Base-by-base conservation (phyloP, 805 yeast genomes). In the Candida pini region DNA sequence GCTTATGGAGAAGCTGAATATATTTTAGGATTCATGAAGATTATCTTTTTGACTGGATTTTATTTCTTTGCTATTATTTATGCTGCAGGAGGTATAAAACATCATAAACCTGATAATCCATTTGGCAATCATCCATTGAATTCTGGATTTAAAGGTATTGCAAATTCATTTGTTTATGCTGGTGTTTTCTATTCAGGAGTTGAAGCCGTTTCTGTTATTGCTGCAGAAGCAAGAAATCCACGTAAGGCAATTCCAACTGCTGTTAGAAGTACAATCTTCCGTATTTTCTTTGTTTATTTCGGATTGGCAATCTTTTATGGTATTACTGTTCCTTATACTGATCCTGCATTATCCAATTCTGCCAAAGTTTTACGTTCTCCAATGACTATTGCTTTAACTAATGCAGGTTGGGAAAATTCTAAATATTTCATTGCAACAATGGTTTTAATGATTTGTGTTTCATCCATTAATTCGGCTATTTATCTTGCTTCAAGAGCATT, bases 401-500 rank as follows among this genome's bases (percentile, higher is more conserved):
- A 65, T 36, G 75, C 76, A 5, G 76, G 77, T n/a, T 69, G 75
- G 74, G 50, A 58, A 23, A 60, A 57, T n/a, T 64, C 70, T 8
- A 63, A 71, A 7, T 72, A 79, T 47, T 64, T 78, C 41, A 63
- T 77, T 44, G 77, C 78, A 43, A 76, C 86, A 0, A 71, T 82
- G 47, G 71, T 81, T 41, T 59, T 79, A 38, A 51, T 78, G 10
- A 78, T 82, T 2, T 74, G 84, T 47, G 55, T 82, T 28, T 76
- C 83, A 21, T 83, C 89, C 5, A 74, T 80, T 49, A 81, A 81
- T 58, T 69, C 82, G 27, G 73, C 82, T 23, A 74, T 81, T 34
- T 81, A 75, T 54, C 69, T 81, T 54, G 85, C 83, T 9, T 74
- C 85, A 3, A 66, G 89, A 54, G 71, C 86, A 1, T 62, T 81